A percentile compares a stretch with the other conserved stretches of the same genome.
Evolutionary conservation across 805 yeast genomes (phyloP).

Genomic region (Sugiyamaella qingdaonensis): DNA sequence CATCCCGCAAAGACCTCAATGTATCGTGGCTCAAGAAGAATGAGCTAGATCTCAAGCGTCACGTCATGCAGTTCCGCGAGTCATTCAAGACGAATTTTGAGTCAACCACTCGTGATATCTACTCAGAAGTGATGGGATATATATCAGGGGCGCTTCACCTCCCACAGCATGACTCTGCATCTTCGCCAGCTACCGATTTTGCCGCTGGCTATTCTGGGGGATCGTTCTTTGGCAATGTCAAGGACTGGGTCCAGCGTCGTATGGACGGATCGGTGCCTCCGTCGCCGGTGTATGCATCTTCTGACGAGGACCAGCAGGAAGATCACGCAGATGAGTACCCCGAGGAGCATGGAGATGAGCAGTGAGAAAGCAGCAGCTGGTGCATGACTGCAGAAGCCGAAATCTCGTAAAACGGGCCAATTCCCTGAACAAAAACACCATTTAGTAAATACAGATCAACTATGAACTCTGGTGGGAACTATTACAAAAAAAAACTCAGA

Average conservation of each 20-base stretch:
- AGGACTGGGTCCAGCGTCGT: slow-evolving; percentile 32
- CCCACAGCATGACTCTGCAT: slow-evolving; percentile 11
- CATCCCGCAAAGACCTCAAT: slow-evolving; percentile 90
- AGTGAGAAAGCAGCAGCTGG: too few relatives aligned
- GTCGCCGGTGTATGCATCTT: slow-evolving; percentile 7
- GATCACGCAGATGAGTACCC: background rate
- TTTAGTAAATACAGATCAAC: too few relatives aligned
- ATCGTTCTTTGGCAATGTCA: slow-evolving; percentile 29
- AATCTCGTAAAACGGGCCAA: too few relatives aligned
- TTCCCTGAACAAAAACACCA: too few relatives aligned
- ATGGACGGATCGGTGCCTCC: slow-evolving; percentile 22
- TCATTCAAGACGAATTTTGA: slow-evolving; percentile 69
- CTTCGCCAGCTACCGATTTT: slow-evolving; percentile 60
- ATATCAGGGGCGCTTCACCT: slow-evolving; percentile 24
- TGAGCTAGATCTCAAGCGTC: slow-evolving; percentile 89
- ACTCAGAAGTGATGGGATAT: slow-evolving; percentile 58
- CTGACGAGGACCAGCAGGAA: background rate
- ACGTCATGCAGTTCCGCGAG: slow-evolving; percentile 79
- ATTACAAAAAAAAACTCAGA: too few relatives aligned
- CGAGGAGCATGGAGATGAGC: background rate
- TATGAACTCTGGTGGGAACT: too few relatives aligned
- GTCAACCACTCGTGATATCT: slow-evolving; percentile 74
- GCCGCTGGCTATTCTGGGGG: slow-evolving; percentile 58
- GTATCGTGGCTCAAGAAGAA: slow-evolving; percentile 97
- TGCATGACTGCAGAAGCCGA: too few relatives aligned